Percentiles rank a stretch among this genome's conserved stretches.
Evolutionary conservation across 345 rosid genomes (phyloP).

Genomic region (Populus tremula): DNA sequence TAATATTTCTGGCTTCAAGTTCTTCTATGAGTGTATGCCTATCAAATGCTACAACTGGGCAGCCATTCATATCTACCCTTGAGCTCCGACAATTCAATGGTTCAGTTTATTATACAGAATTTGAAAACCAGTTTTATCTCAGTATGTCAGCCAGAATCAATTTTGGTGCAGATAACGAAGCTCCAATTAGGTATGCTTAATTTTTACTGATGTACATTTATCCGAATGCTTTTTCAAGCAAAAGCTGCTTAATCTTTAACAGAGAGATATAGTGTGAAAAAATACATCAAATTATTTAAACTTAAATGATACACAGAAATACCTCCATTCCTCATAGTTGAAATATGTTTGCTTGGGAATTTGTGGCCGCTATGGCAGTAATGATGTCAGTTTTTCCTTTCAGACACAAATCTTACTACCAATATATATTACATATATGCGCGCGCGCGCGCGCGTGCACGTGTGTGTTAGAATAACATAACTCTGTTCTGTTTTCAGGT

Average conservation of each 20-base stretch:
- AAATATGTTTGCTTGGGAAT: neutral
- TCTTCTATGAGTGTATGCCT: conserved; percentile 74
- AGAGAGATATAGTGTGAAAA: neutral
- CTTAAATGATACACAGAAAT: neutral
- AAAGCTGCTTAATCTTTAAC: neutral
- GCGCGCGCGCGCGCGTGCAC: rapidly evolving
- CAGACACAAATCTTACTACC: neutral
- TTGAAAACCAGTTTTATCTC: conserved; percentile 67
- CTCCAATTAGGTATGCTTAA: conserved; percentile 63
- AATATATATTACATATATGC: neutral
- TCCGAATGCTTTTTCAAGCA: conserved; percentile 8
- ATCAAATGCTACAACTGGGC: conserved; percentile 95
- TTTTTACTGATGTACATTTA: neutral
- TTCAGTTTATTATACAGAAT: conserved; percentile 62
- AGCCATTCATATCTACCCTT: conserved; percentile 95
- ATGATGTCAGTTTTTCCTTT: conserved; percentile 2
- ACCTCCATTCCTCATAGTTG: neutral
- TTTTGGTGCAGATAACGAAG: conserved; percentile 86
- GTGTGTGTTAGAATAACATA: neutral
- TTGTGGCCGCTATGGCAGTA: neutral
- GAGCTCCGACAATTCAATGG: conserved; percentile 97
- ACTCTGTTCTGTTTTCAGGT: conserved; percentile 41
- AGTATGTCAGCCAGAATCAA: conserved; percentile 85
- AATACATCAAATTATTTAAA: neutral
- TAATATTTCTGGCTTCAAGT: conserved; percentile 77